phyloP scores from a whole-genome alignment of 2,329 filamentous ascomycete species.

The Sarocladium strictum region DNA sequence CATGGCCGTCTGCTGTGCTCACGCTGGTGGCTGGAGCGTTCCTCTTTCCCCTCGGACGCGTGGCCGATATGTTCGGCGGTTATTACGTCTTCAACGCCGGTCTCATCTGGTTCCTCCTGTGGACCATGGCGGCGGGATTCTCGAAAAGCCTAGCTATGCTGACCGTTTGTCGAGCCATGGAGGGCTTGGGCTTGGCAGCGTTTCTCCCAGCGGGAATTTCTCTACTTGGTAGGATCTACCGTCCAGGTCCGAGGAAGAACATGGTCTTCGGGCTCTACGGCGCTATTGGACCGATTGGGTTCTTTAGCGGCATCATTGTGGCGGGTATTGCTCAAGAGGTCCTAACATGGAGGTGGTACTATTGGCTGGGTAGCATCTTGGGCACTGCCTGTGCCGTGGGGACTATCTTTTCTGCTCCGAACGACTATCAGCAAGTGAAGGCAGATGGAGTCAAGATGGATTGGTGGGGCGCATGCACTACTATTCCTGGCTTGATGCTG shows the following conservation, averaged over 20 bases:
- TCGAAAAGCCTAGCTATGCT: constrained; percentile 58
- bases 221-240: constrained; percentile 58
- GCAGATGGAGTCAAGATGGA: constrained; percentile 45
- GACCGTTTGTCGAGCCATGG: constrained; percentile 60
- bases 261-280: constrained; percentile 54
- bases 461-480: constrained; percentile 50
- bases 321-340: constrained; percentile 56
- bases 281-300: constrained; percentile 46
- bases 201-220: constrained; percentile 64
- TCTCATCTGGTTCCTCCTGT: constrained; percentile 54
- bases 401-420: constrained; percentile 29
- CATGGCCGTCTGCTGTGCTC: constrained; percentile 57
- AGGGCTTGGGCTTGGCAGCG: constrained; percentile 62
- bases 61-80: constrained; percentile 54
- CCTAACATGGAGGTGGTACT: constrained; percentile 60
- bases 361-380: constrained; percentile 51
- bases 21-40: constrained; percentile 48
- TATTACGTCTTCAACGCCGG: constrained; percentile 51
- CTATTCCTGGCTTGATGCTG: constrained; percentile 54
- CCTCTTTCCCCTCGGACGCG: constrained; percentile 55
- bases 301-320: constrained; percentile 58
- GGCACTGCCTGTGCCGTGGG: constrained; percentile 45
- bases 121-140: constrained; percentile 62
- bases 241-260: constrained; percentile 64
- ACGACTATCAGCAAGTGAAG: constrained; percentile 26